Evolutionary conservation across 805 yeast genomes (phyloP).

Genomic region (Schwanniomyces sp.): DNA sequence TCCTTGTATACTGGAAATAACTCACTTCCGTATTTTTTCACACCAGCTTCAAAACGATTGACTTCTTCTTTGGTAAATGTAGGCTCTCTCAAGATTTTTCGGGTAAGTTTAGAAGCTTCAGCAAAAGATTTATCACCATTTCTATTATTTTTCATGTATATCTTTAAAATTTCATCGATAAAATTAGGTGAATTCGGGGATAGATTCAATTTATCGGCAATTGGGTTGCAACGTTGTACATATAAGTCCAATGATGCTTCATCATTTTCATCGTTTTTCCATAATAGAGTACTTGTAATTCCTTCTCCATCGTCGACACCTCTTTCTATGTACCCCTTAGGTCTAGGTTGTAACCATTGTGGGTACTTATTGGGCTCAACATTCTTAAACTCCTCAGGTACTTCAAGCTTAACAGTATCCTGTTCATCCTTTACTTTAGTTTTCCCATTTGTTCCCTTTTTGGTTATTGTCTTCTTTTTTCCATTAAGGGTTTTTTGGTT

Average conservation of each 20-base stretch:
- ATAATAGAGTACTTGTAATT: conserved; percentile 59
- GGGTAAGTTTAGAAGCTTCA: conserved; percentile 47
- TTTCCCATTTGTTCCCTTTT: conserved; percentile 16
- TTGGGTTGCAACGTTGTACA: conserved; percentile 51
- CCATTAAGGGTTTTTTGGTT: conserved; percentile 5
- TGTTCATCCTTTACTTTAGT: conserved; percentile 16
- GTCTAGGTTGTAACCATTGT: conserved; percentile 75
- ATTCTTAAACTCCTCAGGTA: conserved; percentile 50
- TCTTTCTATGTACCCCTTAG: conserved; percentile 79
- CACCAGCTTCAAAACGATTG: conserved; percentile 70
- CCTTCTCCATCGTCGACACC: conserved; percentile 64
- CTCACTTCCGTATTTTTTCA: conserved; percentile 73
- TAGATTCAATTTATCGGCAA: conserved; percentile 57
- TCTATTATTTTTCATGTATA: conserved; percentile 52
- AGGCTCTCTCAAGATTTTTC: conserved; percentile 72
- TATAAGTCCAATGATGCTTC: conserved; percentile 51
- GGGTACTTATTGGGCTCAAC: conserved; percentile 52
- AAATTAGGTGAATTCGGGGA: conserved; percentile 75
- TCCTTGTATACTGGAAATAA: conserved; percentile 68
- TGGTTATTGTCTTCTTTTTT: conserved; percentile 9
- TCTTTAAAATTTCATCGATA: conserved; percentile 66
- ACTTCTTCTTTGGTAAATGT: conserved; percentile 66
- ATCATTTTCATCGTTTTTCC: conserved; percentile 52
- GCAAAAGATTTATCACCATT: conserved; percentile 50
- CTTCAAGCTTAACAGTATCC: conserved; percentile 26